Evolutionary conservation across 1,139 yeast species (phyloP).

Genomic region (Geotrichum klebahnii): DNA sequence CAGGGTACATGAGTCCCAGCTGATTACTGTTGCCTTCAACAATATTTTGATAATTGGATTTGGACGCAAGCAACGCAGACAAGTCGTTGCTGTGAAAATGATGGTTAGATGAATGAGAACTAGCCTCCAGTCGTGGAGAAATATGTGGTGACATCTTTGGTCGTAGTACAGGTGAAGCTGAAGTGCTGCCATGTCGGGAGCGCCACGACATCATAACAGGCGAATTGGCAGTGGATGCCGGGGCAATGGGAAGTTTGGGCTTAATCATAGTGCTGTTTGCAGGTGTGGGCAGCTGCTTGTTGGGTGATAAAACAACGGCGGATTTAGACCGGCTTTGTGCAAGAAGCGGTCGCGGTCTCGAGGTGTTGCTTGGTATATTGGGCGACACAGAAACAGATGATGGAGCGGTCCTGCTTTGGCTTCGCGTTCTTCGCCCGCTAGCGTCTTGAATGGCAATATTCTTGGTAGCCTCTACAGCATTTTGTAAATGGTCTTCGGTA

Average conservation of each 20-base stretch:
- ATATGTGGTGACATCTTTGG: conserved; percentile 30
- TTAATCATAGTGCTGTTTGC: conserved; percentile 20
- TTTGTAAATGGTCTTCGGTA: conserved; percentile 29
- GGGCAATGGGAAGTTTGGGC: conserved; percentile 19
- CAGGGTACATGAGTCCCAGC: conserved; percentile 43
- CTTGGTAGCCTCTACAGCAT: conserved; percentile 31
- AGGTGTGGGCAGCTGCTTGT: neutral
- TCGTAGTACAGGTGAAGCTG: conserved; percentile 28
- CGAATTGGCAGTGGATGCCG: neutral
- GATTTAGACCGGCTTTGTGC: neutral
- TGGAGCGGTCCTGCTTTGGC: conserved; percentile 5
- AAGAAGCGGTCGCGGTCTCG: neutral
- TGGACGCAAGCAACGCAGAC: conserved; percentile 38
- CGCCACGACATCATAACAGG: conserved; percentile 3
- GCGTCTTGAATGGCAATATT: conserved; percentile 23
- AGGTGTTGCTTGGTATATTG: neutral
- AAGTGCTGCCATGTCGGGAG: conserved; percentile 20
- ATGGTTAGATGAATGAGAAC: conserved; percentile 25
- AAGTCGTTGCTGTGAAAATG: conserved; percentile 28
- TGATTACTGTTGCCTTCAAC: conserved; percentile 44
- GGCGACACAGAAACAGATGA: conserved; percentile 4
- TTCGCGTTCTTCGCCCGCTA: conserved; percentile 1
- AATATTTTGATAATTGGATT: conserved; percentile 44
- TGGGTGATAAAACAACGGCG: conserved; percentile 9
- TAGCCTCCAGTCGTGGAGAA: conserved; percentile 22